Evolutionary conservation across 805 yeast genomes (phyloP), one percentile per base, ranked within the genome.

Genomic region (Candida maltosa): DNA sequence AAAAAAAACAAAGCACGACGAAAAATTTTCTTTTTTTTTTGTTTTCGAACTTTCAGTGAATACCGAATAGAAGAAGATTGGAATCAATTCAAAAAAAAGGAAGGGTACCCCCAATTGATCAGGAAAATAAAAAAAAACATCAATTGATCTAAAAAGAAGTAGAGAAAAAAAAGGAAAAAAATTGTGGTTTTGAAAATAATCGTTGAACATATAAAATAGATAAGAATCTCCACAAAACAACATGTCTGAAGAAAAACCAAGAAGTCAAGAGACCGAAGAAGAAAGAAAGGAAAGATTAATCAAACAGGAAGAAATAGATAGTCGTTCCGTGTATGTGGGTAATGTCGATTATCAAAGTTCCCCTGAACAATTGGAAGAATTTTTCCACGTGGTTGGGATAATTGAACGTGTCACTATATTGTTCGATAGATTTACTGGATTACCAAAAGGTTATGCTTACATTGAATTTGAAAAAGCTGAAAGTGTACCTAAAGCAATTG

Each of bases 361-460:
- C 1, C 80, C 82, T 1, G 73, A 65, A 32, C 69, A 64, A 32
- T 50, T 78, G 38, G 80, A 77, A 40, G 54, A 56, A 16, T 63
- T 66, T 34, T 77, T 76, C 53, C 55, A 56, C 24, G 43, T 39
- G 2, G 62, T 58, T 26, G 83, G 82, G 2, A 51, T 50, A 1
- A 68, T 77, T 32, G 70, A 69, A 41, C 54, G 80, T 42, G 69
- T 78, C 8, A 78, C 83, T 1, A 65, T 78, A 16, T 58, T 77
- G 38, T 61, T 63, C 37, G 72, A 70, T 43, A 61, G 61, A 29
- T 58, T 47, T 44, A 62, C 73, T 1, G 76, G 76, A 1, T 51
- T 52, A 14, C 73, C 77, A 6, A 73, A 69, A 42, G 86, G 85
- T 2, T 77, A 75, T 49, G 87, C 85, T 1, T 81, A 78, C 45